Evolutionary conservation across 2,329 filamentous ascomycete genomes (phyloP).

Genomic region (Cladosporium sp.): DNA sequence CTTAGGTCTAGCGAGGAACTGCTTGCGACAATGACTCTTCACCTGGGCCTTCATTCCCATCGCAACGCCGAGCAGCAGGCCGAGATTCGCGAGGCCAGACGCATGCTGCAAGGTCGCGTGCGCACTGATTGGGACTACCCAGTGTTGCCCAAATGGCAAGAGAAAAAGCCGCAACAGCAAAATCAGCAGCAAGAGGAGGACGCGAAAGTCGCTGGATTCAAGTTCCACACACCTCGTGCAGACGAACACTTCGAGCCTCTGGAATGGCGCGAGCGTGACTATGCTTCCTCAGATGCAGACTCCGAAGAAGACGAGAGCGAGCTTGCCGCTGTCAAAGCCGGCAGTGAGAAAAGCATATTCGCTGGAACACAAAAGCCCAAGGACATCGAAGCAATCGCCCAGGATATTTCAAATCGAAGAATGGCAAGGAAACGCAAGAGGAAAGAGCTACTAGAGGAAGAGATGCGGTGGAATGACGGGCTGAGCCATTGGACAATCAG

Average conservation of each 20-base stretch:
- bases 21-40: conserved; percentile 25
- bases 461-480: conserved; percentile 69
- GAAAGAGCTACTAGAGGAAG: conserved; percentile 34
- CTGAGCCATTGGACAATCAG: conserved; percentile 73
- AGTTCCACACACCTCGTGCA: conserved; percentile 19
- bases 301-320: conserved; percentile 28
- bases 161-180: conserved; percentile 5
- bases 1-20: not conserved
- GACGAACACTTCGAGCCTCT: conserved; percentile 24
- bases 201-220: conserved; percentile 26
- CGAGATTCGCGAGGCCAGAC: conserved; percentile 40
- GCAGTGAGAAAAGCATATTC: conserved; percentile 16
- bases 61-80: conserved; percentile 26
- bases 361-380: conserved; percentile 39
- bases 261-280: conserved; percentile 43
- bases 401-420: conserved; percentile 28
- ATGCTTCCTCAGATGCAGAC: conserved; percentile 28
- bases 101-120: conserved; percentile 39
- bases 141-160: conserved; percentile 25
- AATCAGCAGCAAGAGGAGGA: conserved; percentile 4
- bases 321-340: conserved; percentile 11
- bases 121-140: conserved; percentile 46
- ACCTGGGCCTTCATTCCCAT: conserved; percentile 25
- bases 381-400: conserved; percentile 41
- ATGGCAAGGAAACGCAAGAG: conserved; percentile 35